Percentiles rank a stretch among this genome's conserved stretches.
phyloP scores from a whole-genome alignment of 805 yeast genomes.

The Wickerhamiella sergipiensis region DNA sequence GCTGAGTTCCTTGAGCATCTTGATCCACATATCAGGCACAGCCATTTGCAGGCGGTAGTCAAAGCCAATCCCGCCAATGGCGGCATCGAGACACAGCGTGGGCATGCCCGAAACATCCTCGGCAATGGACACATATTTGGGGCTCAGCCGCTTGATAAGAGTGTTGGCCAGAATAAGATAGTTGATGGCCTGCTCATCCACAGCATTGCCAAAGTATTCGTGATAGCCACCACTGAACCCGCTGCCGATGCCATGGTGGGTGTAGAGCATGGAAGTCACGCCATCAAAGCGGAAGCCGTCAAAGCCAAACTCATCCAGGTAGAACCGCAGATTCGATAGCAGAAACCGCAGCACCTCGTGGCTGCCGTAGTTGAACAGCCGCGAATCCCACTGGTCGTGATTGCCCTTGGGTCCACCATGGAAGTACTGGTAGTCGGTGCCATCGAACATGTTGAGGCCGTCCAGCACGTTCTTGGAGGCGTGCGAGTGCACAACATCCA shows the following conservation, averaged over 20 bases:
- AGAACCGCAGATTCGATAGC: conserved; percentile 71
- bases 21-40: conserved; percentile 98
- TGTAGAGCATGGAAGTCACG: conserved; percentile 82
- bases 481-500: conserved; percentile 93
- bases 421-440: conserved; percentile 89
- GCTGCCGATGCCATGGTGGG: conserved; percentile 84
- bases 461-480: conserved; percentile 90
- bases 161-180: conserved; percentile 87
- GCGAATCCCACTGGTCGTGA: conserved; percentile 93
- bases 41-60: conserved; percentile 95
- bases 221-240: conserved; percentile 84
- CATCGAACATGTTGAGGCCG: conserved; percentile 87
- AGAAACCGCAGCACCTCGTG: conserved; percentile 84
- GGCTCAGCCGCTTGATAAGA: conserved; percentile 42
- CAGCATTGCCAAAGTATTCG: conserved; percentile 72
- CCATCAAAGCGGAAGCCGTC: conserved; percentile 98
- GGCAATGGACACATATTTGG: conserved; percentile 64
- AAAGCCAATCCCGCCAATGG: conserved; percentile 80
- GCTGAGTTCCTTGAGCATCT: conserved; percentile 61
- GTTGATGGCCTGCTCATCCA: conserved; percentile 75
- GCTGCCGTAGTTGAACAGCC: conserved; percentile 80
- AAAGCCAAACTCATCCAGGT: conserved; percentile 67
- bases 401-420: conserved; percentile 82
- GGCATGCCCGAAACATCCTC: conserved; percentile 99
- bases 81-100: conserved; percentile 65